These are phyloP conservation scores for Vaccinium myrtillus DNA, from an alignment of 148 eudicot species.

Conservation along the genomic window DNA sequence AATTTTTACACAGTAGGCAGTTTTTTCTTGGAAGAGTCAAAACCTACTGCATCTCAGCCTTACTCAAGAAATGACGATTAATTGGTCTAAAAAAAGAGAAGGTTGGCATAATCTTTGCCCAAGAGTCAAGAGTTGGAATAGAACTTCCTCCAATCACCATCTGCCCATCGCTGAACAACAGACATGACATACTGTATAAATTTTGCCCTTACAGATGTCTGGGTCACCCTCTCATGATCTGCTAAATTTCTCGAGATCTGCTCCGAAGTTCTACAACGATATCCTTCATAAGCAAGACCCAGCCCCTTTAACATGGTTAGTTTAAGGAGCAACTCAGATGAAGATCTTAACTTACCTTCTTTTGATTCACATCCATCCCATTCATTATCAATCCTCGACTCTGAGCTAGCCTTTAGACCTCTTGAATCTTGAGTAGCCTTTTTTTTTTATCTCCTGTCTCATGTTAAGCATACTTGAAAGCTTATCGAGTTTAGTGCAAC, in stretches of 20 bases:
- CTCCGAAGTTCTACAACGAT: background rate
- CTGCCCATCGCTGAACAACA: background rate
- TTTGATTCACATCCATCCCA: background rate
- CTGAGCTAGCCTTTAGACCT: background rate
- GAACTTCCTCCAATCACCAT: background rate
- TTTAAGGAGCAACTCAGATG: background rate
- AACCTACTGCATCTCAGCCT: background rate
- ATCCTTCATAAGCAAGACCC: background rate
- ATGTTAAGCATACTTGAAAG: background rate
- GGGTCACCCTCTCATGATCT: constrained; percentile 7
- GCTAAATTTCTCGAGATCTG: background rate
- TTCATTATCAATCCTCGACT: background rate
- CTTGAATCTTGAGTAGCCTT: background rate
- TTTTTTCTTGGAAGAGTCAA: background rate
- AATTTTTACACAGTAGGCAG: background rate
- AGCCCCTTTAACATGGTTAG: background rate
- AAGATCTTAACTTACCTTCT: background rate
- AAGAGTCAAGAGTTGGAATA: background rate
- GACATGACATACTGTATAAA: background rate
- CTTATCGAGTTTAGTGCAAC: background rate
- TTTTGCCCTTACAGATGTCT: background rate
- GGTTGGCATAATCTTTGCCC: background rate
- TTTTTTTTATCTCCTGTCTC: background rate
- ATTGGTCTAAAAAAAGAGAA: background rate
- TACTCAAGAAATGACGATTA: background rate